phyloP scores from a whole-genome alignment of 2,329 filamentous ascomycete genomes.

The Taxawa tesnikishii region DNA sequence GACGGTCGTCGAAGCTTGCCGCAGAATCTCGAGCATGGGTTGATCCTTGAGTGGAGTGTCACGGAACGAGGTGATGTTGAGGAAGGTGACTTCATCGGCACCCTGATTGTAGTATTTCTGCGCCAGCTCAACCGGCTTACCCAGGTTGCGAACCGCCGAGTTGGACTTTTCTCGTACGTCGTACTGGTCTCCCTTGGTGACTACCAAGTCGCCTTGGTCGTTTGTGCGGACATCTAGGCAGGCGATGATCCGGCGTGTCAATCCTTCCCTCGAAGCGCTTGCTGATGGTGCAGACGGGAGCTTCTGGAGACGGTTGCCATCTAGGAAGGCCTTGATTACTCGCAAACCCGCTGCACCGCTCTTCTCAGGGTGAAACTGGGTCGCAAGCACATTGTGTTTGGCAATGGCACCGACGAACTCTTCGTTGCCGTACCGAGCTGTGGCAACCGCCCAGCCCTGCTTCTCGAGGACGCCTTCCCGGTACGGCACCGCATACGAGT shows the following conservation, averaged over 20 bases:
- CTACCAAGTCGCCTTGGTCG: conserved; percentile 86
- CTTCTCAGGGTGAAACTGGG: conserved; percentile 97
- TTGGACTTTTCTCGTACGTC: conserved; percentile 82
- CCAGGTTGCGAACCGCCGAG: conserved; percentile 72
- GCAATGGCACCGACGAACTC: conserved; percentile 86
- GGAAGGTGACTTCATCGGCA: conserved; percentile 90
- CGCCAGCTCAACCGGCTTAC: conserved; percentile 93
- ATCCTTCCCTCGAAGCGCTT: conserved; percentile 42
- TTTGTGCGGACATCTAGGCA: conserved; percentile 94
- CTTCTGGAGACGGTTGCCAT: conserved; percentile 49
- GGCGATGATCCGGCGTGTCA: conserved; percentile 89
- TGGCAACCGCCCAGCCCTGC: conserved; percentile 86
- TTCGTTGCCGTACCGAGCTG: conserved; percentile 74
- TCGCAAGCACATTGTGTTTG: conserved; percentile 73
- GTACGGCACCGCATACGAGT: conserved; percentile 83
- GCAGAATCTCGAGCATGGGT: conserved; percentile 90
- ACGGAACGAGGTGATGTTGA: conserved; percentile 97
- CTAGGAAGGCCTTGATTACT: conserved; percentile 73
- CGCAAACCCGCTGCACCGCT: conserved; percentile 80
- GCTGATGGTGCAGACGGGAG: conserved; percentile 30
- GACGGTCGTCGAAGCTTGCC: conserved; percentile 75
- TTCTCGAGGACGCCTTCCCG: conserved; percentile 58
- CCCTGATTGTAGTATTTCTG: conserved; percentile 91
- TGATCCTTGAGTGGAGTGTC: conserved; percentile 86
- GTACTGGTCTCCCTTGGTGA: conserved; percentile 98